Base-by-base conservation (phyloP, 129 eudicot species). In the Chrysanthemum makinoi region DNA sequence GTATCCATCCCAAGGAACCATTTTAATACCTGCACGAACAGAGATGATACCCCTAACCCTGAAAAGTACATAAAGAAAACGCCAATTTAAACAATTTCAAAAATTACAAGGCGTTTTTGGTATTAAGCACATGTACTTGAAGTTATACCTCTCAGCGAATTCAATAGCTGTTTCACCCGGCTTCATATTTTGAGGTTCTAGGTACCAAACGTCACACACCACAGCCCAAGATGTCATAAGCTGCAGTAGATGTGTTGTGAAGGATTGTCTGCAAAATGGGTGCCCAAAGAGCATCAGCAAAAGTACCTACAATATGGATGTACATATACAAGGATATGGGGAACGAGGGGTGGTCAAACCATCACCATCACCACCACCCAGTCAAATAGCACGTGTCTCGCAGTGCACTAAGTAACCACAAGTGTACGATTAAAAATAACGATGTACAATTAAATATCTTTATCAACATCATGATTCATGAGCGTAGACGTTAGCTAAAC, bases 1-100 rank as follows among this genome's bases (percentile, higher is more conserved):
- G 78, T 90, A 95, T 64, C 99, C 99, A 75, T 95, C 99, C 99
- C 99, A 95, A 1, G 99, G 99, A 69, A 95, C 99, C 85, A 66
- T 95, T 65, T 88, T 95, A 73, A 95, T 93, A 57, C 99, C 97
- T 44, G 99, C 99, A 54, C 99, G 82, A 47, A 77, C 78, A 30
- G 99, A 82, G 62, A 95, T 95, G 71, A 95, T 87, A 69, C 80
- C 88, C 72, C 99, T 95, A 61, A 95, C 99, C 89, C 99, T 95
- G 80, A 66, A 69, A 68, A 49, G 56, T 55, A 30, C 54, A 53
- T 26, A 49, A 62, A 33, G 62, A 13, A 73, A 26, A 33, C 8
- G 46, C 2, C 19, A 69, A 54, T 28, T 66, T 18, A 65, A 28
- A 72, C n/a, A 12, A 15, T 22, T 56, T 14, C 35, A 51, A 20